Conservation (phyloP, 1,284 basidiomycete species). For the Naganishia sp. region DNA sequence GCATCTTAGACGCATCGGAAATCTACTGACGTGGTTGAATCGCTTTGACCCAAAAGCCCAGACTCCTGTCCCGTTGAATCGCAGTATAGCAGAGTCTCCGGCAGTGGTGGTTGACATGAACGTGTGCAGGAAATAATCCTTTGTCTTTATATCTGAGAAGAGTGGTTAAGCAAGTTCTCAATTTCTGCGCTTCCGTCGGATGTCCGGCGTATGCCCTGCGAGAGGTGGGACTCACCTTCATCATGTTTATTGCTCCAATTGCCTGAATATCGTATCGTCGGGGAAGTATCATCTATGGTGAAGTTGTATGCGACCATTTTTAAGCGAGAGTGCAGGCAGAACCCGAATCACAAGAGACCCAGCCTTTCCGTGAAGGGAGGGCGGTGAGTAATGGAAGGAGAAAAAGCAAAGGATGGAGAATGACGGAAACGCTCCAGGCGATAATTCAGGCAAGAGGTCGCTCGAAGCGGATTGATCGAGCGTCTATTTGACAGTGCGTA, state of each 20-base stretch:
- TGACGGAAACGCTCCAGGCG: too few species aligned
- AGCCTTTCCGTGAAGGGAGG: too few species aligned
- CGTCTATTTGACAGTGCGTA: too few species aligned
- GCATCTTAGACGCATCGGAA: background rate
- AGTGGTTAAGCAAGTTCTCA: too few species aligned
- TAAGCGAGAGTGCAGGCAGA: too few species aligned
- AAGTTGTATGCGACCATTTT: slow-evolving; percentile 22
- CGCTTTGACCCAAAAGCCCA: slow-evolving; percentile 23
- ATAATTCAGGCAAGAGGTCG: too few species aligned
- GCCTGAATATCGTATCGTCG: slow-evolving; percentile 19
- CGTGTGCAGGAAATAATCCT: background rate
- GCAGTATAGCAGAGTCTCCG: slow-evolving; percentile 4
- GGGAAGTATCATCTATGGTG: slow-evolving; percentile 20
- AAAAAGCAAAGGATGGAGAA: too few species aligned
- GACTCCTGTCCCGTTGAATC: slow-evolving; percentile 15
- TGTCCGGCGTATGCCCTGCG: too few species aligned
- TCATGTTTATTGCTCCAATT: slow-evolving; percentile 1
- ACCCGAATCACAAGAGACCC: too few species aligned
- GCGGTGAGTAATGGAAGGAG: too few species aligned
- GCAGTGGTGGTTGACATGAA: background rate
- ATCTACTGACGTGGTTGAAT: slow-evolving; percentile 3
- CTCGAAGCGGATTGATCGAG: too few species aligned
- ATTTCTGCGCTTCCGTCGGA: too few species aligned
- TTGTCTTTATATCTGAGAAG: background rate
- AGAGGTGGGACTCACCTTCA: background rate